Evolutionary conservation across 768 basidiomycete species (phyloP), one percentile per base, ranked within the genome.

Genomic region (Rhizopogon salebrosus): DNA sequence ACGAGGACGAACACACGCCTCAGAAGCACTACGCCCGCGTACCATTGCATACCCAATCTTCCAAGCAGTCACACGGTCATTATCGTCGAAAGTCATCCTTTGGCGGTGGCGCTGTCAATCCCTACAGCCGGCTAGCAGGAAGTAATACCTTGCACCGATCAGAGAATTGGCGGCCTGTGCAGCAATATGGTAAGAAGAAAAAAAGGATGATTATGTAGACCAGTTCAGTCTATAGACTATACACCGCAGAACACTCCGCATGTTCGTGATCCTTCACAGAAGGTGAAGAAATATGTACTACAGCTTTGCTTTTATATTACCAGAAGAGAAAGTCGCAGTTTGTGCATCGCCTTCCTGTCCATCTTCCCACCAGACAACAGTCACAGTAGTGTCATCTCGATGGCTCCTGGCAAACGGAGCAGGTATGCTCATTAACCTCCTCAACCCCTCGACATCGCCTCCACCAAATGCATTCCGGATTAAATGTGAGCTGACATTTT

Each of bases 401-500:
- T 83, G 88, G 51, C 86, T 75, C 60, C 92, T 75, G 24, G 91
- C 84, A 57, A 80, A 69, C 14, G 90, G 89, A 5, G 88, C 75
- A n/a, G 92, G 89, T 41, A 95, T 92, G 66, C 90, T 92, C 62
- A 93, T 70, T 51, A 82, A 55, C 63, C 72, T 76, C 46, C 83
- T 77, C 54, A 95, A 74, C 46, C 69, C 68, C 42, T 53, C 62
- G 50, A 79, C 74, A 62, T 94, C 80, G 2, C 80, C 88, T 27
- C 93, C 92, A n/a, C 91, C 91, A 54, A 94, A 83, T n/a, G 92
- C 90, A 63, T 95, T 95, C 56, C 92, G 78, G 53, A 95, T 91
- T 16, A 95, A 72, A 68, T 95, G 93, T 36, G 87, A 82, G 55
- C 86, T 79, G 51, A 89, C 62, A 60, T 92, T 89, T 16, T 84